These are phyloP conservation scores for Ceratocystis variospora DNA, from an alignment of 2,329 filamentous ascomycete genomes.

Conservation along the genomic window DNA sequence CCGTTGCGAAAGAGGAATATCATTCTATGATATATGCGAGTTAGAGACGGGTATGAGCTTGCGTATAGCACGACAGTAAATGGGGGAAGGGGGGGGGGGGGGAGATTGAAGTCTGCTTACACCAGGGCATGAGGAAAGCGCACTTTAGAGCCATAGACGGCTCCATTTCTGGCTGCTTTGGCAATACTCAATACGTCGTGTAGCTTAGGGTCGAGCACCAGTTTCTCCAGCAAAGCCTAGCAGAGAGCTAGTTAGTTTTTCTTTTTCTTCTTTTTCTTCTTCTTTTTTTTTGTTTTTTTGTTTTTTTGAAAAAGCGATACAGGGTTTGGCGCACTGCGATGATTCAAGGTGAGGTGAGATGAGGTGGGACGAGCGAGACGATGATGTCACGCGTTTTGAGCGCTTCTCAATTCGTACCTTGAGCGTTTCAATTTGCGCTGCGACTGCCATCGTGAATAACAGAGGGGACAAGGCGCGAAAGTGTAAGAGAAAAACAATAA, in stretches of 20 bases:
- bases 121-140: slow-evolving; percentile 96
- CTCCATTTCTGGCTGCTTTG: slow-evolving; percentile 91
- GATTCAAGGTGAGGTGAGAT: neutral
- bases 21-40: slow-evolving; percentile 46
- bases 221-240: slow-evolving; percentile 56
- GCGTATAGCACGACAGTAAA: neutral
- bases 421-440: slow-evolving; percentile 13
- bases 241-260: neutral
- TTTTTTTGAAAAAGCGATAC: neutral
- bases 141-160: slow-evolving; percentile 93
- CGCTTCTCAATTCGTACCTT: slow-evolving; percentile 9
- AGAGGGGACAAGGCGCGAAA: neutral
- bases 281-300: too few relatives aligned
- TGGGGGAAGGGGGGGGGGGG: neutral
- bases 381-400: slow-evolving; percentile 8
- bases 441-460: slow-evolving; percentile 6
- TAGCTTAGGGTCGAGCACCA: slow-evolving; percentile 71
- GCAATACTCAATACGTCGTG: slow-evolving; percentile 72
- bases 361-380: neutral
- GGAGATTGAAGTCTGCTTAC: slow-evolving; percentile 33
- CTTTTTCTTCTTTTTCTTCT: too few relatives aligned
- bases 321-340: neutral
- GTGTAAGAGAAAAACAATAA: neutral
- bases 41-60: neutral
- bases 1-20: slow-evolving; percentile 91